Conservation (phyloP, 257 asterid genomes). For the Scutellaria galericulata region DNA sequence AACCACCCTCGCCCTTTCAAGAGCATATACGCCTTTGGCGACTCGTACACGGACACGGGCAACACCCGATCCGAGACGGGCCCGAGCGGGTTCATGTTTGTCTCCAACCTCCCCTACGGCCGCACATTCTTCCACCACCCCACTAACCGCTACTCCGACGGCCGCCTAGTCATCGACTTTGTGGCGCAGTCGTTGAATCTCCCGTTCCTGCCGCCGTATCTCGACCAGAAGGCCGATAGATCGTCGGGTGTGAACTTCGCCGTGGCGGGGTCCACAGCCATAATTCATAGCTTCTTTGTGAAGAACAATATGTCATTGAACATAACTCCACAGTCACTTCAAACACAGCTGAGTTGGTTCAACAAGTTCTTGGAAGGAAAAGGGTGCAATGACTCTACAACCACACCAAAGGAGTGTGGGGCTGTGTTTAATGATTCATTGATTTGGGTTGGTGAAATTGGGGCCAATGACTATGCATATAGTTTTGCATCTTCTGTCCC, state of each 20-base stretch:
- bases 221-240: conserved; percentile 35
- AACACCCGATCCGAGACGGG: conserved; percentile 78
- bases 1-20: conserved; percentile 48
- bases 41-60: conserved; percentile 95
- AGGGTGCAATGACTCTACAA: conserved; percentile 40
- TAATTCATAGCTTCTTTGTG: conserved; percentile 48
- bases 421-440: conserved; percentile 46
- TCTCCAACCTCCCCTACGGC: conserved; percentile 81
- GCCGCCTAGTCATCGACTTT: conserved; percentile 85
- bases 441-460: conserved; percentile 68
- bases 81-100: conserved; percentile 70
- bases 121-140: conserved; percentile 81
- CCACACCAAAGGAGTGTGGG: conserved; percentile 37
- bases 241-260: conserved; percentile 75
- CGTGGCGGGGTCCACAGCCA: conserved; percentile 69
- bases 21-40: conserved; percentile 76
- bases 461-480: conserved; percentile 76
- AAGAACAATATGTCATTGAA: conserved; percentile 50
- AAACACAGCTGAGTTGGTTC: conserved; percentile 57
- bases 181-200: conserved; percentile 56
- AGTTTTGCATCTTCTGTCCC: conserved; percentile 61
- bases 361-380: conserved; percentile 29
- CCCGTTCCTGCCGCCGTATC: conserved; percentile 71
- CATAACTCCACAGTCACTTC: conserved; percentile 54
- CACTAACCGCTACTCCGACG: conserved; percentile 90